Base-by-base conservation (phyloP, 768 basidiomycete species). In the Boletus rubescentipes region DNA sequence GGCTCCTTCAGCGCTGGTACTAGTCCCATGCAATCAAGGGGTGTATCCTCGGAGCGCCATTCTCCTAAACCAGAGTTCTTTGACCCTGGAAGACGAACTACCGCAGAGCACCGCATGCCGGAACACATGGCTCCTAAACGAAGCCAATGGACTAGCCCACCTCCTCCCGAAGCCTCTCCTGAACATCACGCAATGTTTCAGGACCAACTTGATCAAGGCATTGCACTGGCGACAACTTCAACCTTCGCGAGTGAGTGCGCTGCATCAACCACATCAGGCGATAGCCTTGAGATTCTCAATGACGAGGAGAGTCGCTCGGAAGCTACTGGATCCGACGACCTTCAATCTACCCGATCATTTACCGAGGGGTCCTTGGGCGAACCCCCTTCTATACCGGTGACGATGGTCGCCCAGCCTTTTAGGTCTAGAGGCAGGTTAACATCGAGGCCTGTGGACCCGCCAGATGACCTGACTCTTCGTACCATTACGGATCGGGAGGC, bases 71-170 rank as follows among this genome's bases (percentile, higher is more conserved):
- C 75, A 15, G 74, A 77, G 51, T 77, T 80, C 54, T 77, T 77
- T 44, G 77, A 82, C 46, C 72, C 77, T 10, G 69, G 66, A 18
- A 67, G 66, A 38, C 73, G 71, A 48, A 61, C 67, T 34, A 55
- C 67, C 38, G 55, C 63, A 51, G 70, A 67, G 30, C 67, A 65
- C 59, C 72, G 55, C 60, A 71, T 64, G 39, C 83, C 85, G 2
- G 85, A 85, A 53, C 87, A 89, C 60, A 90, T 91, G 91, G 89
- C 87, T 16, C 87, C 91, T 2, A 86, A 79, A 64, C 82, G 90
- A 30, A 75, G 80, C 31, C 87, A 88, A 68, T 92, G 90, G 91
- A 92, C 90, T 2, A 91, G 88, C 59, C 89, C 90, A 9, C 90
- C 91, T 23, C 88, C 90, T 4, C 82, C 85, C 1, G 87, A 87